These are phyloP conservation scores for Pseudogymnoascus sp. DNA, from an alignment of 2,329 filamentous ascomycete genomes.

Conservation along the genomic window DNA sequence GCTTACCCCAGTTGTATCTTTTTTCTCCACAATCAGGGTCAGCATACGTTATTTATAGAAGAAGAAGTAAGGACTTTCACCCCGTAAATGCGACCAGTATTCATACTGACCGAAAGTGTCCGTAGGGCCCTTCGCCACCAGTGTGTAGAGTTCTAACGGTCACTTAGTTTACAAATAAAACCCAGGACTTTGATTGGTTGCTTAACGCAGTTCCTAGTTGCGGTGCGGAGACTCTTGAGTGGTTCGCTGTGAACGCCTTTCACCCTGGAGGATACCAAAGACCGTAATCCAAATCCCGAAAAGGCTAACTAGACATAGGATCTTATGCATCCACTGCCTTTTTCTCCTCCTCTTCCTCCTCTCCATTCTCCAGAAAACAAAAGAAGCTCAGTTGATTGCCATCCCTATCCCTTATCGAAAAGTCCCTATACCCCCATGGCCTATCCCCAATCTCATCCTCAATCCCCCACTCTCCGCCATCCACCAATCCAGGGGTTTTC, in stretches of 20 bases:
- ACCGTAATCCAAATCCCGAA: not conserved
- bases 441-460: conserved; percentile 4
- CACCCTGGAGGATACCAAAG: not conserved
- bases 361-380: not conserved
- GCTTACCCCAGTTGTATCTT: not conserved
- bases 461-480: not conserved
- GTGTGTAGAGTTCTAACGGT: not conserved
- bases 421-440: conserved; percentile 10
- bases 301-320: not conserved
- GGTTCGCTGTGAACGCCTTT: not conserved
- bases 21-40: not conserved
- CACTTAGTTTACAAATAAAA: not conserved
- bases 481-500: not conserved
- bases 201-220: not conserved
- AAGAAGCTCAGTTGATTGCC: conserved; percentile 10
- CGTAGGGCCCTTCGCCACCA: not conserved
- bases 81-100: not conserved
- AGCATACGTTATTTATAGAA: not conserved
- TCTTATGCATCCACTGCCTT: not conserved
- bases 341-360: not conserved
- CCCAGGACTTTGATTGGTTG: not conserved
- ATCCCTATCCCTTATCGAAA: not conserved
- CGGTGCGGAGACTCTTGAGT: not conserved
- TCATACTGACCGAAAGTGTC: not conserved
- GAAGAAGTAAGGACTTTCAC: not conserved